A percentile compares a stretch with the other conserved stretches of the same genome.
These are phyloP conservation scores for Echinosophora koreensis DNA, from an alignment of 306 rosid genomes.

Conservation along the genomic window DNA sequence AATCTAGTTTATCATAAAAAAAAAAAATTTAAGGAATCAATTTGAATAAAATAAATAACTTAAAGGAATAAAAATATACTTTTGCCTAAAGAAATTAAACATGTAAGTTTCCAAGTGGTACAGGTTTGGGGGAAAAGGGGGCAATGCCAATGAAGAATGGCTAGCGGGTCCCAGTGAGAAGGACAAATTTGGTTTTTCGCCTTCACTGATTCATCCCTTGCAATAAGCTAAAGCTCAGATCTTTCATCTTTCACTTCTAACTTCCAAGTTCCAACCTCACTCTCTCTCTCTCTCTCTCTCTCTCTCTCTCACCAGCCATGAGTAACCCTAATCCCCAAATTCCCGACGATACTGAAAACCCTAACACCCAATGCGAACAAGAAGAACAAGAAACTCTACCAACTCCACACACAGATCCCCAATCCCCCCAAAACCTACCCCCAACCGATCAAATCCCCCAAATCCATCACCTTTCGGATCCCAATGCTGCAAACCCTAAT, in stretches of 20 bases:
- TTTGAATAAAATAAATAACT: too few relatives aligned
- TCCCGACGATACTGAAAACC: slow-evolving; percentile 45
- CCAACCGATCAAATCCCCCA: slow-evolving; percentile 39
- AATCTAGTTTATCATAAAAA: too few relatives aligned
- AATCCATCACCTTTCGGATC: not conserved
- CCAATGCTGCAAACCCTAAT: slow-evolving; percentile 27
- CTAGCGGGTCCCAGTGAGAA: too few relatives aligned
- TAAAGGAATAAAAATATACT: too few relatives aligned
- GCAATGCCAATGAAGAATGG: too few relatives aligned
- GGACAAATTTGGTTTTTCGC: too few relatives aligned
- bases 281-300: not conserved
- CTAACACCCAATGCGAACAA: slow-evolving; percentile 36
- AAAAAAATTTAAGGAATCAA: too few relatives aligned
- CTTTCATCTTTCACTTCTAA: too few relatives aligned
- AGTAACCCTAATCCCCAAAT: slow-evolving; percentile 26
- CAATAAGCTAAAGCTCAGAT: not conserved
- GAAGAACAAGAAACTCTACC: not conserved
- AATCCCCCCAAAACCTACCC: slow-evolving; percentile 54
- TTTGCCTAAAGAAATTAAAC: too few relatives aligned
- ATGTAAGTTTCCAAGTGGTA: too few relatives aligned
- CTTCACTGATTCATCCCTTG: not conserved
- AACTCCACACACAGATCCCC: slow-evolving; percentile 40
- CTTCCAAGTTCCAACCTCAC: not conserved
- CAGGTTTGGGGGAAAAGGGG: too few relatives aligned
- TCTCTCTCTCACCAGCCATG: slow-evolving; percentile 29